Evolutionary conservation across 345 rosid species (phyloP).

Genomic region (Aethionema arabicum): DNA sequence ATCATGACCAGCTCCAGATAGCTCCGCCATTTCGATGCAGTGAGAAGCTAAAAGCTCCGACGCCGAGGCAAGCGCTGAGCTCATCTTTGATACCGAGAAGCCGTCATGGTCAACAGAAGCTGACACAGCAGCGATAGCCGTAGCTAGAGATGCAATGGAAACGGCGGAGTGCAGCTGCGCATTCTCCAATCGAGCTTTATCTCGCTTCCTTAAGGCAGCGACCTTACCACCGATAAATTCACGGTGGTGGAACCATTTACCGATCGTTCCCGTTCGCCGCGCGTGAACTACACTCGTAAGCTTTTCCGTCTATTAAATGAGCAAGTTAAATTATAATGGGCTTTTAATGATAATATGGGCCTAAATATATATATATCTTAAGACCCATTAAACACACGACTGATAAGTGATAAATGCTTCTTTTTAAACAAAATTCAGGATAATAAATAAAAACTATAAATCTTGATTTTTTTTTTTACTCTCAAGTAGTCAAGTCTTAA

Average conservation of each 20-base stretch:
- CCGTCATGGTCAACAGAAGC: constrained; percentile 30
- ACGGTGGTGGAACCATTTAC: constrained; percentile 38
- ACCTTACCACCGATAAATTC: constrained; percentile 23
- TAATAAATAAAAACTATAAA: no score
- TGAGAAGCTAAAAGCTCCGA: constrained; percentile 86
- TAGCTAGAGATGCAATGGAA: constrained; percentile 34
- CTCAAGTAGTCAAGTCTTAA: no score
- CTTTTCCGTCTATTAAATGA: constrained; percentile 19
- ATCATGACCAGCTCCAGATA: constrained; percentile 73
- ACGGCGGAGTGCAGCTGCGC: constrained; percentile 37
- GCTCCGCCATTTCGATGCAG: constrained; percentile 82
- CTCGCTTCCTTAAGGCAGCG: constrained; percentile 30
- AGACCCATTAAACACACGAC: constrained; percentile 2
- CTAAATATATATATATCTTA: background rate
- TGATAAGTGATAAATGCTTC: background rate
- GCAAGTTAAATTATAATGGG: constrained; percentile 2
- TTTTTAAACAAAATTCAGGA: background rate
- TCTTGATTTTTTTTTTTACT: no score
- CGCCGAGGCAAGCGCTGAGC: constrained; percentile 76
- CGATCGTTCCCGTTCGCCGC: constrained; percentile 32
- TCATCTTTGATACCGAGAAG: constrained; percentile 59
- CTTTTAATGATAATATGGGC: background rate
- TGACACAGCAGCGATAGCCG: constrained; percentile 37
- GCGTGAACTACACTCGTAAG: constrained; percentile 21
- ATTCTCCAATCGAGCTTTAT: constrained; percentile 33